Evolutionary conservation across 169 alveolate species (phyloP), one percentile per base, ranked within the genome.

Genomic region (Theileria equi): DNA sequence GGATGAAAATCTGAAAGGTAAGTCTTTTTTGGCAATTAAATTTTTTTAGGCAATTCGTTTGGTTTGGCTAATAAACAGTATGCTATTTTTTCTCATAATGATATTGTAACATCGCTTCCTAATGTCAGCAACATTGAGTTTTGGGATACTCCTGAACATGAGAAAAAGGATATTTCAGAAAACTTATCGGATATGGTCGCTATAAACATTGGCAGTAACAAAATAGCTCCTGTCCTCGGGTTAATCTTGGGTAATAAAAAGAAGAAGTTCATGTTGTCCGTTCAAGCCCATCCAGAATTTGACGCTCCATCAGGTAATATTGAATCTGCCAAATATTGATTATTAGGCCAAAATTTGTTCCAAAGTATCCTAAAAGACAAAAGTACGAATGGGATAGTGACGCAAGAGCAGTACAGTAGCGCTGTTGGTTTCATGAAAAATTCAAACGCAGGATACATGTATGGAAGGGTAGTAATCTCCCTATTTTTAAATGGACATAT

Each of bases 281-380:
- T 60, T n/a, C 70, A 60, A 26, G 21, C 25, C 6, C 70, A 60
- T 31, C 70, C 70, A 5, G 70, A 60, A 60, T 60, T 60, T 40
- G 64, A 60, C 25, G 19, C 70, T 13, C 8, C 5, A 10, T 17
- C 47, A 40, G 70, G 70, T 47, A 3, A 44, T 4, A 6, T 44
- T 44, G 17, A 5, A 7, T 5, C 5, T 3, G 10, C 5, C 21
- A 5, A 6, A 44, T 19, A 3, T 8, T 5, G 5, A 5, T 44
- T n/a, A n/a, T 54, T 19, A 54, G 65, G 65, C n/a, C 65, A 31
- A 1, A 54, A 19, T 13, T 54, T 31, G 6, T 54, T 10, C 16
- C 32, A 17, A 21, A 48, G 38, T 11, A 21, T 60, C 13, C 3
- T 60, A 28, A 26, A 16, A 11, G 35, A 21, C 5, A 60, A 60